Percentiles rank a stretch among this genome's conserved stretches.
Conservation (phyloP, 768 basidiomycete genomes). For the Paxillus involutus region DNA sequence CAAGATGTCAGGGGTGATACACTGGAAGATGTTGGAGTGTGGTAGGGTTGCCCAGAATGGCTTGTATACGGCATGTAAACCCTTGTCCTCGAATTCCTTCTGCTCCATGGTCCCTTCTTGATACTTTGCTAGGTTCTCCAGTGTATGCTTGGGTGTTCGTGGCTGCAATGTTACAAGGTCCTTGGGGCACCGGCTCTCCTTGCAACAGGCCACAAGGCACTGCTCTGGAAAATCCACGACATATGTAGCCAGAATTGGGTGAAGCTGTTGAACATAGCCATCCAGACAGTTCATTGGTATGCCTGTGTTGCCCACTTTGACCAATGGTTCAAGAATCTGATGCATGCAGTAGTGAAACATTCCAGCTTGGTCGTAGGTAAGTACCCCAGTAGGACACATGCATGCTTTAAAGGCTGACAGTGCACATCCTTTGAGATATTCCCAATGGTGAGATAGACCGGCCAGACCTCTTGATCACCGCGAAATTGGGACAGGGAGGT, state of each 20-base stretch:
- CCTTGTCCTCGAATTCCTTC: slow-evolving; percentile 12
- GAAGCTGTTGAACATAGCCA: too few species aligned
- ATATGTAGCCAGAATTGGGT: too few species aligned
- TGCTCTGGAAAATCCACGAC: slow-evolving; percentile 16
- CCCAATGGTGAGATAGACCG: too few species aligned
- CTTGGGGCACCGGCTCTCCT: slow-evolving; percentile 8
- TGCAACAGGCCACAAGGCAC: slow-evolving; percentile 10
- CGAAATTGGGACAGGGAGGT: slow-evolving; percentile 40
- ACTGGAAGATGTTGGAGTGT: slow-evolving; percentile 26
- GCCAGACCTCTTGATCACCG: too few species aligned
- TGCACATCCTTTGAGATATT: slow-evolving; percentile 41
- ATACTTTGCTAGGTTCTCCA: neutral
- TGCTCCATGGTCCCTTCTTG: neutral
- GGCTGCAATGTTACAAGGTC: neutral
- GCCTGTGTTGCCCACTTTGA: too few species aligned
- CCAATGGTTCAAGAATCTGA: too few species aligned
- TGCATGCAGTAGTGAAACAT: too few species aligned
- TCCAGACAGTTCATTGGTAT: too few species aligned
- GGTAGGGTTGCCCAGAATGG: slow-evolving; percentile 15
- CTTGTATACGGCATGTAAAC: slow-evolving; percentile 10
- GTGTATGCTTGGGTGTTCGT: neutral
- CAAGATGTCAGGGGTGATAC: slow-evolving; percentile 39
- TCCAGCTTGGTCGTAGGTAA: too few species aligned
- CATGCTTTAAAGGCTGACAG: slow-evolving; percentile 33
- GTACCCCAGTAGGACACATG: slow-evolving; percentile 38